Conservation (phyloP, 2,329 filamentous ascomycete species). For the Tolypocladium cylindrosporum region DNA sequence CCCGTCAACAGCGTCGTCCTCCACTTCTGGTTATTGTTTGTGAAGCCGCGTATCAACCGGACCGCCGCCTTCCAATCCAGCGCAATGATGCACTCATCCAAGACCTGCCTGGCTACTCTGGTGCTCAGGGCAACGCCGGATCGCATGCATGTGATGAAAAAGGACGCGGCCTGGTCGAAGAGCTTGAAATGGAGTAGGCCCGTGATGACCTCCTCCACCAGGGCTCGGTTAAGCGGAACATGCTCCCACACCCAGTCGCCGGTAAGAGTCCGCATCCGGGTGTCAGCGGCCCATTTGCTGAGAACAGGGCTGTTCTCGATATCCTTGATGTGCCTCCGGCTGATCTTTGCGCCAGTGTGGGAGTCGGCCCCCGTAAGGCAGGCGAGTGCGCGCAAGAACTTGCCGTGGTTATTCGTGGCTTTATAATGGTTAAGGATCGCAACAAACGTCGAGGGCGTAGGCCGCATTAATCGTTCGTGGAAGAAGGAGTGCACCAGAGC, state of each 20-base stretch:
- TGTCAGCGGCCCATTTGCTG: slow-evolving; percentile 16
- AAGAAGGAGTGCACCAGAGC: slow-evolving; percentile 43
- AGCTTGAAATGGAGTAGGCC: slow-evolving; percentile 38
- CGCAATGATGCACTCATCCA: slow-evolving; percentile 30
- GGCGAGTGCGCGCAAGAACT: slow-evolving; percentile 33
- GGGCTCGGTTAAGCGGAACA: slow-evolving; percentile 22
- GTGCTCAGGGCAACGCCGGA: slow-evolving; percentile 21
- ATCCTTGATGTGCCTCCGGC: slow-evolving; percentile 22
- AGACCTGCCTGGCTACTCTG: slow-evolving; percentile 23
- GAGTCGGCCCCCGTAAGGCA: slow-evolving; percentile 34
- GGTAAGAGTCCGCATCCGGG: slow-evolving; percentile 11
- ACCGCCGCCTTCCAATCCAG: slow-evolving; percentile 29
- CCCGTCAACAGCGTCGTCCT: slow-evolving; percentile 12
- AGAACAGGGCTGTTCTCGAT: slow-evolving; percentile 16
- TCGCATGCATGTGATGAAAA: slow-evolving; percentile 29
- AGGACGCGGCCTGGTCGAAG: slow-evolving; percentile 30
- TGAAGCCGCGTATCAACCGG: slow-evolving; percentile 19
- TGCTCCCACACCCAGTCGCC: slow-evolving; percentile 30
- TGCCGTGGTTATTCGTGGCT: slow-evolving; percentile 25
- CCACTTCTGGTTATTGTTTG: slow-evolving; percentile 14
- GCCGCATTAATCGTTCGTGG: slow-evolving; percentile 29
- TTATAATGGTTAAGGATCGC: slow-evolving; percentile 42
- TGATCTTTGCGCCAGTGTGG: slow-evolving; percentile 27
- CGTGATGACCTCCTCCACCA: slow-evolving; percentile 36
- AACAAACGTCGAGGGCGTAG: slow-evolving; percentile 37